These are phyloP conservation scores for Beauveria australis DNA, from an alignment of 2,329 filamentous ascomycete genomes.

Conservation along the genomic window DNA sequence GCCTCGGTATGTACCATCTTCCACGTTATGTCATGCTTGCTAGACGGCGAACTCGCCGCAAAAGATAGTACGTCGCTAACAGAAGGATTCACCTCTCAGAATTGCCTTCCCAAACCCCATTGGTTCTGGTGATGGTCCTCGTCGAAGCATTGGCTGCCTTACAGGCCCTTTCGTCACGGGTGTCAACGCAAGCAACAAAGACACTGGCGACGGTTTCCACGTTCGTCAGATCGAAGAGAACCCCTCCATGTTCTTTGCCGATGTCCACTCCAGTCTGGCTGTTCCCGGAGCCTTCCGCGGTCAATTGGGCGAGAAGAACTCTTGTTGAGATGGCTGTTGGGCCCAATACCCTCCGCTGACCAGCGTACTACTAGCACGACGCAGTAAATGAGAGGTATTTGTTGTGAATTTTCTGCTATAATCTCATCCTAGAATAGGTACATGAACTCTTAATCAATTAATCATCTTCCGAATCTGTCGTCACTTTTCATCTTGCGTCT, in stretches of 20 bases:
- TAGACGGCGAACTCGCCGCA: no score
- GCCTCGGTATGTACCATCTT: conserved; percentile 28
- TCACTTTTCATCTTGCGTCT: no score
- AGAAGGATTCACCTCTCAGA: conserved; percentile 11
- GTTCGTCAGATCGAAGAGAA: conserved; percentile 42
- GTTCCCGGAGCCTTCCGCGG: conserved; percentile 44
- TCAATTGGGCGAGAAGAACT: conserved; percentile 28
- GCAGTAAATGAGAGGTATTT: no score
- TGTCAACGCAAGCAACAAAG: conserved; percentile 20
- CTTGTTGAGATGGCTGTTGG: not conserved
- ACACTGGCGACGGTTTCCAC: conserved; percentile 35
- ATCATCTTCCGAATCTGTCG: no score
- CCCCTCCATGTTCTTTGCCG: conserved; percentile 42
- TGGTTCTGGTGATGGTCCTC: conserved; percentile 24
- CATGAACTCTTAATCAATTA: no score
- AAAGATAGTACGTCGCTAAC: not conserved
- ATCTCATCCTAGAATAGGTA: no score
- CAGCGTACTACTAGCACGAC: no score
- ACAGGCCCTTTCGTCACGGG: conserved; percentile 28
- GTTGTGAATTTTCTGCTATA: no score
- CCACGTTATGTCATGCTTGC: not conserved
- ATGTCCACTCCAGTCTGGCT: conserved; percentile 41
- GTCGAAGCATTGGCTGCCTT: conserved; percentile 34
- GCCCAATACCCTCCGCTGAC: not conserved
- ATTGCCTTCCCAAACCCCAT: conserved; percentile 43